Percentiles rank a stretch among this genome's conserved stretches.
These are phyloP conservation scores for Russula vinacea DNA, from an alignment of 768 basidiomycete species.

Conservation along the genomic window DNA sequence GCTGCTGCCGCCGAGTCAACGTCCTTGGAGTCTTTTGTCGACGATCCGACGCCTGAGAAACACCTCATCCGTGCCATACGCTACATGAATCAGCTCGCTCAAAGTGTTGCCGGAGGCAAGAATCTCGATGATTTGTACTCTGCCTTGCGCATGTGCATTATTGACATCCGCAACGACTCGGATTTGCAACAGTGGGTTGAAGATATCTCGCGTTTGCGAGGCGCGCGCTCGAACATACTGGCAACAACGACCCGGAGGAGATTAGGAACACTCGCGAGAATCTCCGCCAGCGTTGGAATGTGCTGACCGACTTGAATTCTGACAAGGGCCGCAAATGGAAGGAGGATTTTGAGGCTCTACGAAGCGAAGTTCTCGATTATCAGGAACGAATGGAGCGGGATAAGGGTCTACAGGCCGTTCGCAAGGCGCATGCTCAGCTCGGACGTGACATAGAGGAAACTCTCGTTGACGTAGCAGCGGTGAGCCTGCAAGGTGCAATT, in stretches of 20 bases:
- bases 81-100: conserved; percentile 41
- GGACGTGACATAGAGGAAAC: conserved; percentile 49
- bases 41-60: conserved; percentile 61
- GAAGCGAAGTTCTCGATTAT: conserved; percentile 45
- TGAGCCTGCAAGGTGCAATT: conserved; percentile 50
- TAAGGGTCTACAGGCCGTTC: conserved; percentile 47
- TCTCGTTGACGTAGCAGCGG: conserved; percentile 41
- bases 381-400: conserved; percentile 48
- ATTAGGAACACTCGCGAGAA: conserved; percentile 41
- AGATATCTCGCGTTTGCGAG: conserved; percentile 48
- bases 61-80: conserved; percentile 54
- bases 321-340: conserved; percentile 51
- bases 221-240: conserved; percentile 47
- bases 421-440: conserved; percentile 49
- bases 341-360: conserved; percentile 45
- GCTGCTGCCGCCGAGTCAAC: conserved; percentile 44
- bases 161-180: conserved; percentile 51
- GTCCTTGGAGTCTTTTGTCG: conserved; percentile 54
- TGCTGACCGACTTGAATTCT: conserved; percentile 45
- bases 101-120: conserved; percentile 51
- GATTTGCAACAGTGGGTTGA: conserved; percentile 54
- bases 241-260: conserved; percentile 53
- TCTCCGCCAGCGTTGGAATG: conserved; percentile 51
- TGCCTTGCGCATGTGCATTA: conserved; percentile 43
- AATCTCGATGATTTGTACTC: conserved; percentile 50